A percentile compares a stretch with the other conserved stretches of the same genome.
Conservation (phyloP, 495 filamentous ascomycete species). For the Penicillium crystallinum region DNA sequence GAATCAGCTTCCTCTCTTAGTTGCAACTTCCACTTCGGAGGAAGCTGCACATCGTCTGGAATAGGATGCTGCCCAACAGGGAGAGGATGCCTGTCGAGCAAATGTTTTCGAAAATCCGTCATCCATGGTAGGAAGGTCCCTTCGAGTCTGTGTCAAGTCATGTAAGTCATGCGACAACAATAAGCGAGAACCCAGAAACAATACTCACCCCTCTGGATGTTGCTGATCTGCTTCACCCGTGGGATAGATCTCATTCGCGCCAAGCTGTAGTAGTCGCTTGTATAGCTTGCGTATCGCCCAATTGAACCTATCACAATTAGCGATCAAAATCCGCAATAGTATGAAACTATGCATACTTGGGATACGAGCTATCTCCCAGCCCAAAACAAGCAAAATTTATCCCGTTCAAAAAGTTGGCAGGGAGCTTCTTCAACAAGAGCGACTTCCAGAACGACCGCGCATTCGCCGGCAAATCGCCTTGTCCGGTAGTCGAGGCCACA, state of each 20-base stretch:
- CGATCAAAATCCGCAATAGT: background rate
- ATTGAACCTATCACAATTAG: conserved; percentile 65
- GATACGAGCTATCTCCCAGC: conserved; percentile 90
- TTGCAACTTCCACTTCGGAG: conserved; percentile 72
- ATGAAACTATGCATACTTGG: conserved; percentile 51
- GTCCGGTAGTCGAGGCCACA: conserved; percentile 85
- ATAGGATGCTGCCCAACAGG: conserved; percentile 62
- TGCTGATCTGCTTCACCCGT: conserved; percentile 88
- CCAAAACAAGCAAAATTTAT: conserved; percentile 82
- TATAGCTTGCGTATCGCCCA: conserved; percentile 85
- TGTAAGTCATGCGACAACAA: conserved; percentile 1
- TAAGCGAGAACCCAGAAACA: background rate
- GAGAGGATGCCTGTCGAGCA: conserved; percentile 66
- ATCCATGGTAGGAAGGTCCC: conserved; percentile 79
- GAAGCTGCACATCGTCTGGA: conserved; percentile 67
- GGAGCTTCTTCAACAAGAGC: conserved; percentile 71
- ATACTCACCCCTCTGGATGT: conserved; percentile 78
- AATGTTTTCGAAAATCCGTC: conserved; percentile 53
- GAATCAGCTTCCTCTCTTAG: conserved; percentile 21
- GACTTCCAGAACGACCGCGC: conserved; percentile 76
- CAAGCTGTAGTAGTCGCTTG: conserved; percentile 79
- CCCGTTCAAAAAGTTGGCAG: conserved; percentile 57
- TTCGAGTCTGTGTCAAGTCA: conserved; percentile 54
- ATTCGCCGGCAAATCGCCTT: conserved; percentile 87
- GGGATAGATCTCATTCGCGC: conserved; percentile 69